Evolutionary conservation across 345 rosid genomes (phyloP), one percentile per base, ranked within the genome.

Genomic region (Linum lewisii): DNA sequence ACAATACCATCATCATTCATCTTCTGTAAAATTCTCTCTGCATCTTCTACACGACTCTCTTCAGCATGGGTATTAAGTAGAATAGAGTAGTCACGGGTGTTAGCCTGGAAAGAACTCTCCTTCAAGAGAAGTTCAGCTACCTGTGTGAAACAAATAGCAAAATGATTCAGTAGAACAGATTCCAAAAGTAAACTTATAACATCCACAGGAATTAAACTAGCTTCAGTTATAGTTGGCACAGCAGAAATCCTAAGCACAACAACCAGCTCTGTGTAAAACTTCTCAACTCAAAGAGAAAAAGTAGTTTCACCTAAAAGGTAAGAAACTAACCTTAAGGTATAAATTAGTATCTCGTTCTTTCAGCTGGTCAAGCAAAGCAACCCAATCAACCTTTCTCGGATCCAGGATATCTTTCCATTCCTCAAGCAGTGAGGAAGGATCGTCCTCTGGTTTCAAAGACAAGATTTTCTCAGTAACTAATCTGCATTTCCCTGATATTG

Each of bases 361-460:
- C 78, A 93, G 63, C 59, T 67, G 82, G 51, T 87, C 78, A 36
- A 87, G 84, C 68, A 93, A 80, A 78, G 69, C 62, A 57, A 77
- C 73, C 99, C 97, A 87, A 65, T 93, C 97, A 66, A 87, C 74
- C 72, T 87, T 85, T 69, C 63, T 76, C 61, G 97, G 99, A 64
- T 83, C 76, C 50, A 82, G 64, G 54, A 89, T 88, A 75, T 93
- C 85, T 59, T 29, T 73, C 97, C 94, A 93, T 61, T 89, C 85
- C 54, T 79, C 77, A 66, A 89, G 61, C 38, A 85, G 64, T 1
- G 66, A 78, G 22, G 84, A 85, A 65, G 85, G 84, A 63, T 89
- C 97, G 69, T 87, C 96, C 64, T 72, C 80, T 69, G 66, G 81
- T 56, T 78, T 61, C 64, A 89, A 34, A 13, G 83, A 76, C 68